These are phyloP conservation scores for Mucor irregularis DNA, from an alignment of 371 early-diverging fungal genomes.

Conservation along the genomic window DNA sequence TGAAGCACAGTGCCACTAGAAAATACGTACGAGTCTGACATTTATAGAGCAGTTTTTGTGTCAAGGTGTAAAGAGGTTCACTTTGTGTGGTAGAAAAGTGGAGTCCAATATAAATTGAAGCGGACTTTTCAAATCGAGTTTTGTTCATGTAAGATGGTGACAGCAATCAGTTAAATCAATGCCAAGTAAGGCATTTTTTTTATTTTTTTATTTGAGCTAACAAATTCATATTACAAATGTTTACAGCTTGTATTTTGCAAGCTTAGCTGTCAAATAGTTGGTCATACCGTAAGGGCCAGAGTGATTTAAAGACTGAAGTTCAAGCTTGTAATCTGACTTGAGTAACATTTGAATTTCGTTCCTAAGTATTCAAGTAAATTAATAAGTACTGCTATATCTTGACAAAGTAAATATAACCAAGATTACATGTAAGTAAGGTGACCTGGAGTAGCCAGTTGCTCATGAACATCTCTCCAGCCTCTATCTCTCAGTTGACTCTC, in stretches of 20 bases:
- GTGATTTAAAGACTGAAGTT: slow-evolving; percentile 35
- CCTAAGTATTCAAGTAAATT: slow-evolving; percentile 7
- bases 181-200: too few relatives aligned
- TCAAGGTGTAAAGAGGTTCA: too few relatives aligned
- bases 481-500: slow-evolving; percentile 15
- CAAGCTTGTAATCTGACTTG: slow-evolving; percentile 27
- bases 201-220: neutral
- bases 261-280: slow-evolving; percentile 11
- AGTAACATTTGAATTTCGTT: slow-evolving; percentile 20
- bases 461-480: slow-evolving; percentile 15
- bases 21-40: slow-evolving; percentile 25
- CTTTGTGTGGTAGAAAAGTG: too few relatives aligned
- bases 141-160: too few relatives aligned
- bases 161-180: too few relatives aligned
- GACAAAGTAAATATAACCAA: neutral
- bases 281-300: slow-evolving; percentile 17
- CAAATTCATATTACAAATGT: too few relatives aligned
- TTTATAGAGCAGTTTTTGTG: too few relatives aligned
- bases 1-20: neutral
- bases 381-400: slow-evolving; percentile 16
- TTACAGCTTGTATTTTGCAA: neutral
- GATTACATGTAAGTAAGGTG: slow-evolving; percentile 19
- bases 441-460: slow-evolving; percentile 1
- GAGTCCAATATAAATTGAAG: too few relatives aligned
- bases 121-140: too few relatives aligned